phyloP scores from a whole-genome alignment of 495 filamentous ascomycete species.

The Neurospora tetraspora region DNA sequence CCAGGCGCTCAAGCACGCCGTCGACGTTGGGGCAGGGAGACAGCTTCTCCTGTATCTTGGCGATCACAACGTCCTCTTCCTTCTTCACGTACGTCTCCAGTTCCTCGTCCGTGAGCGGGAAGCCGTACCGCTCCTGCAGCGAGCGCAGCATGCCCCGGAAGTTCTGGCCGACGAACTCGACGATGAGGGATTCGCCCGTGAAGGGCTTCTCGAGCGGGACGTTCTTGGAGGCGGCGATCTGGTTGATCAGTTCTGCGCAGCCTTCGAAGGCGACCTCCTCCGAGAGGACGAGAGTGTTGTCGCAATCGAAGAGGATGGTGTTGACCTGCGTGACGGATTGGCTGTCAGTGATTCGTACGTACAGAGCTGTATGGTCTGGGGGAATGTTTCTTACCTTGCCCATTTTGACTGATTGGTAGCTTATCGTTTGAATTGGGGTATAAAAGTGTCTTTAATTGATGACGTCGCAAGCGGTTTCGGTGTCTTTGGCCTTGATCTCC shows the following conservation, averaged over 20 bases:
- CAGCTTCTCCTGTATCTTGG: constrained; percentile 64
- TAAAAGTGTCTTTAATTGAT: neutral
- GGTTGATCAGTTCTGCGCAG: constrained; percentile 86
- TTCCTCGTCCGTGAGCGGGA: constrained; percentile 56
- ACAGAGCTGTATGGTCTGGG: neutral
- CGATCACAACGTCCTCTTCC: constrained; percentile 78
- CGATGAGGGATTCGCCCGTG: constrained; percentile 67
- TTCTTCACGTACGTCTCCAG: constrained; percentile 64
- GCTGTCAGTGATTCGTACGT: neutral
- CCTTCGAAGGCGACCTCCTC: constrained; percentile 90
- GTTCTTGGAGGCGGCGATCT: constrained; percentile 62
- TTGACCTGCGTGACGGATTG: constrained; percentile 15
- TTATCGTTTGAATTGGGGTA: neutral
- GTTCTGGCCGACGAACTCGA: constrained; percentile 91
- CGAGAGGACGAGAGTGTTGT: constrained; percentile 94
- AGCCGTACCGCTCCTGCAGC: constrained; percentile 67
- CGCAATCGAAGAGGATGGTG: constrained; percentile 82
- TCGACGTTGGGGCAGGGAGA: constrained; percentile 63
- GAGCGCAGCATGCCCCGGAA: constrained; percentile 78
- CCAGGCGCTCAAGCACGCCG: constrained; percentile 56
- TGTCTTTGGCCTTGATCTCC: neutral
- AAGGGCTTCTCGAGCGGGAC: constrained; percentile 54
- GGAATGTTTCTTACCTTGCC: constrained; percentile 5
- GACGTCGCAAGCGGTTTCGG: neutral
- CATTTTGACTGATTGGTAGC: constrained; percentile 5